phyloP scores from a whole-genome alignment of 140 eudicot species.

The Senecio squalidus region DNA sequence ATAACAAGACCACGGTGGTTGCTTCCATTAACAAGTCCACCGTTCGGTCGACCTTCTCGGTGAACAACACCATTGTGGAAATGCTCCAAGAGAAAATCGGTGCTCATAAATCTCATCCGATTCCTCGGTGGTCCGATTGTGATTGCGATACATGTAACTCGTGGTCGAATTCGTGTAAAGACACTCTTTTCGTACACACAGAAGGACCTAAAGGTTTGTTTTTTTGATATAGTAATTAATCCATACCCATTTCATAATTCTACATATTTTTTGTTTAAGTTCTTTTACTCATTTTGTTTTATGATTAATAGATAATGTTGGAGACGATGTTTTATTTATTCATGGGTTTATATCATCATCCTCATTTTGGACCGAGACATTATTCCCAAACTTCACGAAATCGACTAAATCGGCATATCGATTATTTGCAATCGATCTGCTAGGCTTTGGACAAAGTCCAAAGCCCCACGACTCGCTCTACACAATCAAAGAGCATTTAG shows the following conservation, averaged over 20 bases:
- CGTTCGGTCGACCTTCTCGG: constrained; percentile 47
- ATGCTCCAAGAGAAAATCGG: constrained; percentile 85
- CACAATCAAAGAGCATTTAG: constrained; percentile 81
- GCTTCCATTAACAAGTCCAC: constrained; percentile 31
- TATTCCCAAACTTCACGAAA: constrained; percentile 70
- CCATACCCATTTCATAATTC: not conserved
- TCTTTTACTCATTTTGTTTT: not conserved
- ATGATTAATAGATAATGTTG: constrained; percentile 37
- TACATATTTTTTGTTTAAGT: not conserved
- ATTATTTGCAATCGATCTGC: constrained; percentile 73
- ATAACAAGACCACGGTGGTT: constrained; percentile 1
- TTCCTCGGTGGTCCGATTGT: constrained; percentile 97
- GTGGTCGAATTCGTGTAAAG: constrained; percentile 56
- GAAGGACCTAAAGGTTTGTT: constrained; percentile 65
- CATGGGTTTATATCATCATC: constrained; percentile 95
- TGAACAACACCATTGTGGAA: constrained; percentile 74
- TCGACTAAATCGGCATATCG: constrained; percentile 53
- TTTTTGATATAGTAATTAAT: not conserved
- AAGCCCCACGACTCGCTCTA: constrained; percentile 80
- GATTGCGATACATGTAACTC: constrained; percentile 77
- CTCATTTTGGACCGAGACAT: constrained; percentile 80
- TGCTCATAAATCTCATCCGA: constrained; percentile 36
- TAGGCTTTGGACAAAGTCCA: constrained; percentile 89
- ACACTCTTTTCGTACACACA: constrained; percentile 54
- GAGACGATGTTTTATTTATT: constrained; percentile 82